These are phyloP conservation scores for Tulasnella sp. DNA, from an alignment of 768 basidiomycete species.

Conservation along the genomic window DNA sequence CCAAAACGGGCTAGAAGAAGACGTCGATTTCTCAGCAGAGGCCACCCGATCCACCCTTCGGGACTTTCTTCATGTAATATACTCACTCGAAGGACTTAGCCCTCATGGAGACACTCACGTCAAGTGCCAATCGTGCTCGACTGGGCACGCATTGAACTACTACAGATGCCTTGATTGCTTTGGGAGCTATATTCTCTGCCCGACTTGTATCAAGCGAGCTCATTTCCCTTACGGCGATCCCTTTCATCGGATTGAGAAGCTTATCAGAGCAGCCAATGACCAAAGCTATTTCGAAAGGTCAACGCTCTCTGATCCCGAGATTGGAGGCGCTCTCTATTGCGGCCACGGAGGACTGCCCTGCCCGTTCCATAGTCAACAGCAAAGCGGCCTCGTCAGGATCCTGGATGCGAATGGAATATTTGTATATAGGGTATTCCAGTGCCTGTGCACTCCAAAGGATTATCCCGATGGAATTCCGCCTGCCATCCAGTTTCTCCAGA, in stretches of 20 bases:
- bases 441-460: not conserved
- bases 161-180: slow-evolving; percentile 1
- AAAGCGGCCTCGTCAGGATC: not conserved
- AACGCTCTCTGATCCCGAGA: not conserved
- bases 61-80: too few species aligned
- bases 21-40: too few species aligned
- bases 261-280: not conserved
- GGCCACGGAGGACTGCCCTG: not conserved
- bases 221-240: not conserved
- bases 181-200: not conserved
- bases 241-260: not conserved
- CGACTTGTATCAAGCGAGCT: not conserved
- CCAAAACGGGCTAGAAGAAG: too few species aligned
- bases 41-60: too few species aligned
- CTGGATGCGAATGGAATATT: not conserved
- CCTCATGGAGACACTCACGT: too few species aligned
- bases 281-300: not conserved
- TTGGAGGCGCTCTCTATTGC: not conserved
- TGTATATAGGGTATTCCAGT: not conserved
- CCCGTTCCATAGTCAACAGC: not conserved
- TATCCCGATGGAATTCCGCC: not conserved
- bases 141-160: not conserved
- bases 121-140: not conserved
- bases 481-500: not conserved
- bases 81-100: too few species aligned